Conservation (phyloP, 495 filamentous ascomycete species). For the Penicillium lagena region DNA sequence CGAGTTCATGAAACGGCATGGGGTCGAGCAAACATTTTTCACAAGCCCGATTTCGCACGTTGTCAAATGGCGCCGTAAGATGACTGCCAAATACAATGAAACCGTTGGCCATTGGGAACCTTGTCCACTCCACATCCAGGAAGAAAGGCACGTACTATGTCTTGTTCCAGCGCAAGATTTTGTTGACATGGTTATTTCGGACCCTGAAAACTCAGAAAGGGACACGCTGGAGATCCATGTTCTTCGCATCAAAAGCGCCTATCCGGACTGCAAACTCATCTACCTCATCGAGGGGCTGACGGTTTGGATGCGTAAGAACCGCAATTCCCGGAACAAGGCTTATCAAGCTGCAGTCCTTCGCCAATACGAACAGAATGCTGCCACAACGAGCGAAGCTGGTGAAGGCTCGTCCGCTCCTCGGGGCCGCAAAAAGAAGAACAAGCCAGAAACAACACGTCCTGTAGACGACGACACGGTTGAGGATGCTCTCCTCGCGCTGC, state of each 20-base stretch:
- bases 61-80: constrained; percentile 71
- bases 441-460: constrained; percentile 33
- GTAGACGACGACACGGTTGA: constrained; percentile 70
- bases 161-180: constrained; percentile 63
- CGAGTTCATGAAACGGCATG: constrained; percentile 50
- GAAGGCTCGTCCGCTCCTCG: constrained; percentile 14
- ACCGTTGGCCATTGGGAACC: constrained; percentile 62
- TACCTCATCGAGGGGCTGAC: constrained; percentile 73
- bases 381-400: constrained; percentile 12
- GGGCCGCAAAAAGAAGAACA: constrained; percentile 26
- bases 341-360: constrained; percentile 60
- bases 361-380: constrained; percentile 26
- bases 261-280: constrained; percentile 50
- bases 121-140: constrained; percentile 44
- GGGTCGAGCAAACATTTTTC: constrained; percentile 49
- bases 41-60: constrained; percentile 48
- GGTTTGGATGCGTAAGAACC: constrained; percentile 63
- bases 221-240: constrained; percentile 57
- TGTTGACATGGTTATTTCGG: constrained; percentile 50
- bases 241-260: constrained; percentile 44
- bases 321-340: constrained; percentile 57
- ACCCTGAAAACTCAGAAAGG: constrained; percentile 16
- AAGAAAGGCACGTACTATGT: constrained; percentile 63
- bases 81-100: constrained; percentile 55
- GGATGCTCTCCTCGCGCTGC: constrained; percentile 64